These are phyloP conservation scores for Penicillium sp. DNA, from an alignment of 2,329 filamentous ascomycete species.

Conservation along the genomic window DNA sequence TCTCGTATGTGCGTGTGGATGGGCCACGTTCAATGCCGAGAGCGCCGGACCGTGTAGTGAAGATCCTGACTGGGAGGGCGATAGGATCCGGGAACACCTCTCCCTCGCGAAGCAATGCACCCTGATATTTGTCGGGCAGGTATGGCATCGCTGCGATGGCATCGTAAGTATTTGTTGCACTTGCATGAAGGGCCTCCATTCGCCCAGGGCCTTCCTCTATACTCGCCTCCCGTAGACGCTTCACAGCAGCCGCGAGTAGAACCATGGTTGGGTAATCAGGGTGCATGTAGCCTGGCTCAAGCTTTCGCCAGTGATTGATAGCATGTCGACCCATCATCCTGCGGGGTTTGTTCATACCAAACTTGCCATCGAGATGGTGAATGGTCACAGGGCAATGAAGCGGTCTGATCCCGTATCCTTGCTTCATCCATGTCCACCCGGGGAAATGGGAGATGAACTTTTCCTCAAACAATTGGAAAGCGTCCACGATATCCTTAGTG, in stretches of 20 bases:
- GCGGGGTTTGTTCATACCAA: slow-evolving; percentile 18
- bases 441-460: slow-evolving; percentile 77
- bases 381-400: slow-evolving; percentile 30
- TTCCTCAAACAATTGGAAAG: slow-evolving; percentile 73
- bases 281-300: slow-evolving; percentile 44
- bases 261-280: slow-evolving; percentile 49
- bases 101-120: slow-evolving; percentile 39
- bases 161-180: slow-evolving; percentile 40
- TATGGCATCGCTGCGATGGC: slow-evolving; percentile 42
- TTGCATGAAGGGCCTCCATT: slow-evolving; percentile 29
- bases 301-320: slow-evolving; percentile 36
- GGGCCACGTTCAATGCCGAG: slow-evolving; percentile 6
- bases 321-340: slow-evolving; percentile 35
- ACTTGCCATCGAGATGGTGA: slow-evolving; percentile 34
- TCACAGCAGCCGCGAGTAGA: slow-evolving; percentile 44
- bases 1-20: slow-evolving; percentile 3
- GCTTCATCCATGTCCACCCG: slow-evolving; percentile 62
- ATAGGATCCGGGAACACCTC: slow-evolving; percentile 15
- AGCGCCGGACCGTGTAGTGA: slow-evolving; percentile 10
- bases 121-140: slow-evolving; percentile 44
- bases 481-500: slow-evolving; percentile 56
- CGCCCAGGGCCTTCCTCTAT: slow-evolving; percentile 35
- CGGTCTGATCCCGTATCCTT: slow-evolving; percentile 36
- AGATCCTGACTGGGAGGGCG: background rate
- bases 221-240: slow-evolving; percentile 38